Base-by-base conservation (phyloP, 2,329 filamentous ascomycete genomes). In the Chaetomium olivaceum region DNA sequence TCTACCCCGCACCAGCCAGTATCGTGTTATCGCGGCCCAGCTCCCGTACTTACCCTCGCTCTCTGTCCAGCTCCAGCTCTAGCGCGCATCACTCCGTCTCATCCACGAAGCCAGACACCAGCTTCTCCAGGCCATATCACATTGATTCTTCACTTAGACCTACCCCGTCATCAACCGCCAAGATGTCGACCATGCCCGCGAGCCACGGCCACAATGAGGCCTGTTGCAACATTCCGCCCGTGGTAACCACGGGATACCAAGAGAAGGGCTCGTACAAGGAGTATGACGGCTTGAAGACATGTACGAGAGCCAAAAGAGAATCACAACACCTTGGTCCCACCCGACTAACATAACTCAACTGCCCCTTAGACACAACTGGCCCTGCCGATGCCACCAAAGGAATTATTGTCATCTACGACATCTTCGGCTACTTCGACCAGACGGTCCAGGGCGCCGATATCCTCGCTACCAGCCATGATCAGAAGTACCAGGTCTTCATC, bases 401-500 rank as follows among this genome's bases (percentile, higher is more conserved):
- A 60, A 81, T 91, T 64, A 76, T 91, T 63, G 76, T 82, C 68
- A 83, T 90, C 74, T 88, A 80, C 75, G 89, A 91, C 76, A 89
- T 90, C 75, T 90, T 90, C 73, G 88, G 89, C 72, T 88, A 89
- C 83, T 90, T 85, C 73, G 84, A 86, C 27, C 89, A 91, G 77
- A 88, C 89, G 2, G 68, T 91, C 12, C 89, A 91, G 76, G 89
- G 89, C 27, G 87, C 87, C 68, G 89, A 92, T 72, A 91, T 87
- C 71, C 79, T 90, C 27, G 81, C 86, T 54, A 80, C 79, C 55
- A 80, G 81, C 72, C 74, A 80, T 76, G 83, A 79, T 78, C 85
- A 80, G 76, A 87, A 91, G 74, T 95, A 96, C 82, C 88, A 88
- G 71, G 91, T 97, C 71, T 93, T 93, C 79, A 93, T 97, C 69